Evolutionary conservation across 202 grass and related monocot species (phyloP), one percentile per base, ranked within the genome.

Genomic region (Zizania palustris): DNA sequence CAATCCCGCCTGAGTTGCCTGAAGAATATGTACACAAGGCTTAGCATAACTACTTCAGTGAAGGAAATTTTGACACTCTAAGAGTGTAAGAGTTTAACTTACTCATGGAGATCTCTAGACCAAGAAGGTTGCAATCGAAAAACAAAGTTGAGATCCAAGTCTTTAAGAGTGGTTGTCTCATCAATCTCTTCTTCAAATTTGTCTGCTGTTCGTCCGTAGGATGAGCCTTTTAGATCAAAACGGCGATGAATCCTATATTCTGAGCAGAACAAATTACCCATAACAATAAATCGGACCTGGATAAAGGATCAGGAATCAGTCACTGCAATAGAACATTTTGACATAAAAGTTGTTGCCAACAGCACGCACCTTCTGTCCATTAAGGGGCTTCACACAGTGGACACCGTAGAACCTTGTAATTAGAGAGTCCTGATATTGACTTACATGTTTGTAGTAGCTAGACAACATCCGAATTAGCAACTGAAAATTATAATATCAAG

Each of bases 171-270:
- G 14, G 91, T 99, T 34, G 90, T 96, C 78, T 96, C 92, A 89
- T 99, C 96, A 38, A 99, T 99, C 50, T 99, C 96, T 77, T 88
- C 90, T 45, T 96, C 90, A 55, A 92, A 84, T 70, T 99, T 99
- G 54, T 93, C 87, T 55, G 88, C 87, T 48, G 90, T 91, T 67
- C 96, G 83, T 53, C 96, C 96, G 80, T 99, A 84, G 3, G 96
- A 99, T 72, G 96, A 99, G 65, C 96, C 96, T 91, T 99, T 99
- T 43, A 96, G 84, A 85, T 99, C 96, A 62, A 99, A 99, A 64
- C 92, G 85, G 44, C 92, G 90, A 88, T 99, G 92, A 37, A 99
- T 99, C 11, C 11, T 90, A 55, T 90, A 96, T 14, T 99, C 92
- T 9, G 96, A 99, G 73, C 92, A 99, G 78, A 99, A 99, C 38